Evolutionary conservation across 441 rosid species (phyloP).

Genomic region (Adansonia gregorii): DNA sequence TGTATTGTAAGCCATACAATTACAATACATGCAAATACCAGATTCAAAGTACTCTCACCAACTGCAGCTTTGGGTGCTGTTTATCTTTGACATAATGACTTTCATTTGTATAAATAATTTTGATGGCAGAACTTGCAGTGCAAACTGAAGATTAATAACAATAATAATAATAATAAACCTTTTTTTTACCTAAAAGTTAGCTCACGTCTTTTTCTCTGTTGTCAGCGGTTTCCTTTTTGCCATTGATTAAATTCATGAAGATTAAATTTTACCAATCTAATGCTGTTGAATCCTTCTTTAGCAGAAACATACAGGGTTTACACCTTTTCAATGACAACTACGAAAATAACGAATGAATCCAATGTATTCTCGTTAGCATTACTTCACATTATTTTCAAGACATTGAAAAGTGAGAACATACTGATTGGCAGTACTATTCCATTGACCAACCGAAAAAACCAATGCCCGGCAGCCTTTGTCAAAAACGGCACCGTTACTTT

Average conservation of each 20-base stretch:
- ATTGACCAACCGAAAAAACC: neutral
- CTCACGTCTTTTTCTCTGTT: no score
- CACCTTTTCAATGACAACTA: neutral
- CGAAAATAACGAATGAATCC: constrained; percentile 13
- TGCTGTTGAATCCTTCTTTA: neutral
- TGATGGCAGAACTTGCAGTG: neutral
- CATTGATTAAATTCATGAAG: neutral
- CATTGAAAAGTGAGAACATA: neutral
- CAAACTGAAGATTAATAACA: neutral
- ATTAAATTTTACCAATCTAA: neutral
- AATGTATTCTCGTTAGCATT: neutral
- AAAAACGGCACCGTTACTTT: neutral
- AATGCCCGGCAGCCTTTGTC: neutral
- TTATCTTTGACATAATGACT: neutral
- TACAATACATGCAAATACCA: neutral
- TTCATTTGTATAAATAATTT: neutral
- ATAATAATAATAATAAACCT: no score
- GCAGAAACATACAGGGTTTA: neutral
- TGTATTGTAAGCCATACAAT: neutral
- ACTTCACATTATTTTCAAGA: neutral
- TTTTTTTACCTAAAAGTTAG: neutral
- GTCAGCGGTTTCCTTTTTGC: neutral
- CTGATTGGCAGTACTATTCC: neutral
- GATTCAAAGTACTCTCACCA: neutral
- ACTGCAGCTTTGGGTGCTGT: neutral